Base-by-base conservation (phyloP, 371 early-diverging fungal genomes). In the Batkoa obscura region DNA sequence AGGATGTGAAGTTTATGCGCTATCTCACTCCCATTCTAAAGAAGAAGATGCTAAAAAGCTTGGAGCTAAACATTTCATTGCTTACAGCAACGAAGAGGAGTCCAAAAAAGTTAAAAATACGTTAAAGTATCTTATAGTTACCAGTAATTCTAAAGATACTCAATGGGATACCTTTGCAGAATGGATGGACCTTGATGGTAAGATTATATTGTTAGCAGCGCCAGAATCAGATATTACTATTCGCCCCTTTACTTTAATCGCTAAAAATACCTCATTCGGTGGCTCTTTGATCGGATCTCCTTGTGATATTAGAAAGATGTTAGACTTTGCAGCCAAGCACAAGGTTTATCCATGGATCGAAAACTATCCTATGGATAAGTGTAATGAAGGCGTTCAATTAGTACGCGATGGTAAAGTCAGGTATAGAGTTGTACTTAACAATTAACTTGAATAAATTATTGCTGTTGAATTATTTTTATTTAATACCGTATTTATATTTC, bases 221-320 rank as follows among this genome's bases (percentile, higher is more conserved):
- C 87, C 88, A 2, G 80, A 83, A 57, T 62, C 62, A 10, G 71
- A 76, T 4, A 55, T 83, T 8, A n/a, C 59, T 1, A 58, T 81
- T 15, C 55, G 64, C 36, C 62, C 73, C 1, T 31, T 49, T 30
- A 58, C 69, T n/a, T 58, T 90, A 42, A 60, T 83, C 35, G 2
- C 9, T 6, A 56, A 67, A 42, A 66, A 76, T 52, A 68, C 76
- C 4, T 62, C 66, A 1, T 59, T 90, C 13, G 69, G 64, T 4
- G 89, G 86, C 1, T 85, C 83, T 8, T 63, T 78, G 55, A 83
- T 87, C 52, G 89, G 87, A 39, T 72, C 76, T 36, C 59, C 62
- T 41, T 64, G 61, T 2, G 71, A 71, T 34, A 59, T 84, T 23
- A 62, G 64, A 23, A 79, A 79, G 52, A 83, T 82, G 74, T 68